phyloP scores from a whole-genome alignment of 495 filamentous ascomycete genomes.

The Xylaria scruposa region DNA sequence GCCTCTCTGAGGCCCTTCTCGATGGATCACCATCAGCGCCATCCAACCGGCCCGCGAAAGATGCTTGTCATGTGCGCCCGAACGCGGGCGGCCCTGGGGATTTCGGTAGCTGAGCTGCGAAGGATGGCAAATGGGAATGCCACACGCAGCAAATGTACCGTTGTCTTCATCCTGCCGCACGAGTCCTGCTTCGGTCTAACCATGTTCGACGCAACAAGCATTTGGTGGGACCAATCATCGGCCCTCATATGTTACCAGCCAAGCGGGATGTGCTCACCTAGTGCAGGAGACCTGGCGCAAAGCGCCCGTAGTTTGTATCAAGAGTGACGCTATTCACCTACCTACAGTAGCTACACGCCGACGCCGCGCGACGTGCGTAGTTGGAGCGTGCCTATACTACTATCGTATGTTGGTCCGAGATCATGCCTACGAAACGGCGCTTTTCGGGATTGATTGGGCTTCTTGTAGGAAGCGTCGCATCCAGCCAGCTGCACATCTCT shows the following conservation, averaged over 20 bases:
- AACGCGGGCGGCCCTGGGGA: slow-evolving; percentile 16
- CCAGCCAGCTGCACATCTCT: slow-evolving; percentile 17
- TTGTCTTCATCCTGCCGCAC: not conserved
- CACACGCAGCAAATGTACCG: slow-evolving; percentile 16
- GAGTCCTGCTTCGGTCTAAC: slow-evolving; percentile 9
- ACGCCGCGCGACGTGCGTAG: not conserved
- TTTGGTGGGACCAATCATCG: slow-evolving; percentile 24
- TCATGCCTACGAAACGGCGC: not conserved
- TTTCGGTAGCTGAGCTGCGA: slow-evolving; percentile 20
- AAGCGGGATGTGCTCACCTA: slow-evolving; percentile 22
- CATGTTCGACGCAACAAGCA: slow-evolving; percentile 4
- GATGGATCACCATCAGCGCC: slow-evolving; percentile 14
- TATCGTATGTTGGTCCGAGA: slow-evolving; percentile 2
- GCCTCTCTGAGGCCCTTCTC: slow-evolving; percentile 8
- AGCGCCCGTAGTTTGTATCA: slow-evolving; percentile 2
- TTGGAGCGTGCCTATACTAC: not conserved
- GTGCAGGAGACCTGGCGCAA: slow-evolving; percentile 18
- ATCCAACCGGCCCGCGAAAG: slow-evolving; percentile 25
- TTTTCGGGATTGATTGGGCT: not conserved
- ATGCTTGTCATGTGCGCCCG: slow-evolving; percentile 26
- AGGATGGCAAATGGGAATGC: slow-evolving; percentile 22
- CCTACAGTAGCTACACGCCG: slow-evolving; percentile 8
- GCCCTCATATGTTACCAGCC: slow-evolving; percentile 12
- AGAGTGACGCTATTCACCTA: slow-evolving; percentile 15
- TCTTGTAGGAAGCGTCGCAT: slow-evolving; percentile 2